These are phyloP conservation scores for Tylopilus felleus DNA, from an alignment of 768 basidiomycete genomes.

Conservation along the genomic window DNA sequence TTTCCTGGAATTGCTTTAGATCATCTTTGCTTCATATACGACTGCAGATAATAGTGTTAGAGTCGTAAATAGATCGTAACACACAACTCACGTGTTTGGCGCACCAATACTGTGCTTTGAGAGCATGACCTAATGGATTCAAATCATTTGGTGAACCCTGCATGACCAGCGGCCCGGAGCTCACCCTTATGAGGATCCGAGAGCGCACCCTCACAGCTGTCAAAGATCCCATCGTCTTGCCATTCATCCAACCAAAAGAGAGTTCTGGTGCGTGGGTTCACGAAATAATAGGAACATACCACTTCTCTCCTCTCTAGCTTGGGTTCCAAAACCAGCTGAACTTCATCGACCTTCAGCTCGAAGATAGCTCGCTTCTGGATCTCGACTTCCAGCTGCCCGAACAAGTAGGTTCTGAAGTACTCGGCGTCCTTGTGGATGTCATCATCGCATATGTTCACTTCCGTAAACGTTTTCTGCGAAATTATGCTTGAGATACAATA, in stretches of 20 bases:
- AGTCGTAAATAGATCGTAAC: background rate
- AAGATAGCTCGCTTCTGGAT: constrained; percentile 13
- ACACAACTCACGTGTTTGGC: constrained; percentile 2
- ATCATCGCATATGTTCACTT: constrained; percentile 46
- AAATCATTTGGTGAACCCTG: background rate
- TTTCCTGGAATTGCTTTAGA: constrained; percentile 19
- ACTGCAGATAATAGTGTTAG: constrained; percentile 6
- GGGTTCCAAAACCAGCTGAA: constrained; percentile 48
- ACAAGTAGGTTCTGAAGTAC: constrained; percentile 26
- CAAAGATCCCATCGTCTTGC: constrained; percentile 31
- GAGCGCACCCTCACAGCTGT: constrained; percentile 20
- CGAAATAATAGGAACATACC: constrained; percentile 48
- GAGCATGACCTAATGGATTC: constrained; percentile 24
- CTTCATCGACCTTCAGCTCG: constrained; percentile 27
- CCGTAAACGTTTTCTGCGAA: constrained; percentile 51
- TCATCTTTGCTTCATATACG: background rate
- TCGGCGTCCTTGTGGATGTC: constrained; percentile 33
- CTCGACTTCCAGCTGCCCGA: constrained; percentile 17
- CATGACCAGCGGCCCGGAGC: background rate
- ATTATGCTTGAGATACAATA: background rate
- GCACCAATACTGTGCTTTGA: constrained; percentile 38
- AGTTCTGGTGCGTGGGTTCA: constrained; percentile 40
- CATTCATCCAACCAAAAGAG: constrained; percentile 55
- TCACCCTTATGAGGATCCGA: constrained; percentile 26
- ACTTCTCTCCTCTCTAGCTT: constrained; percentile 13